Conservation (phyloP, 345 rosid genomes). For the Eucalyptus camaldulensis region DNA sequence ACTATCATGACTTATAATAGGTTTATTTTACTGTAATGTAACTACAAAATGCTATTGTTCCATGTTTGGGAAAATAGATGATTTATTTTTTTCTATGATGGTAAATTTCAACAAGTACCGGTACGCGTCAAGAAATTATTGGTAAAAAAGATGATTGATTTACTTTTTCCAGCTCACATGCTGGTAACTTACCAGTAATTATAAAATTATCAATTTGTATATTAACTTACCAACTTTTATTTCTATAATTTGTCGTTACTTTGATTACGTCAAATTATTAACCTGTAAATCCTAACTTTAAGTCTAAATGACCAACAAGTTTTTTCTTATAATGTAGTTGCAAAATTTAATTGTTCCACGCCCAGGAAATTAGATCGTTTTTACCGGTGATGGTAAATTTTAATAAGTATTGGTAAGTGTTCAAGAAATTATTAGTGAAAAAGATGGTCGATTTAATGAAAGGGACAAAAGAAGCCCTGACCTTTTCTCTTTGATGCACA, state of each 20-base stretch:
- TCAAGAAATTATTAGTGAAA: no score
- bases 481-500: background rate
- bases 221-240: background rate
- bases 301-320: no score
- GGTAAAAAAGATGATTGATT: no score
- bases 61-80: no score
- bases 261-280: conserved; percentile 22
- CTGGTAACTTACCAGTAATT: background rate
- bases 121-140: background rate
- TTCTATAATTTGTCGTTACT: background rate
- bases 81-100: no score
- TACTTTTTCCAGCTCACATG: background rate
- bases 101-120: background rate
- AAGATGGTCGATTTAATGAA: background rate
- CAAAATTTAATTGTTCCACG: background rate
- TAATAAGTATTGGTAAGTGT: background rate
- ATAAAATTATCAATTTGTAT: no score
- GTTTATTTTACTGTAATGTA: no score
- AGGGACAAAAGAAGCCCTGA: background rate
- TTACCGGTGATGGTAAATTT: background rate
- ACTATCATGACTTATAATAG: no score
- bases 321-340: background rate
- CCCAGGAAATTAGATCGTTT: background rate
- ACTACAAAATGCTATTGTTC: no score
- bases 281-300: background rate